Base-by-base conservation (phyloP, 164 flowering plant genomes). In the Houttuynia cordata region DNA sequence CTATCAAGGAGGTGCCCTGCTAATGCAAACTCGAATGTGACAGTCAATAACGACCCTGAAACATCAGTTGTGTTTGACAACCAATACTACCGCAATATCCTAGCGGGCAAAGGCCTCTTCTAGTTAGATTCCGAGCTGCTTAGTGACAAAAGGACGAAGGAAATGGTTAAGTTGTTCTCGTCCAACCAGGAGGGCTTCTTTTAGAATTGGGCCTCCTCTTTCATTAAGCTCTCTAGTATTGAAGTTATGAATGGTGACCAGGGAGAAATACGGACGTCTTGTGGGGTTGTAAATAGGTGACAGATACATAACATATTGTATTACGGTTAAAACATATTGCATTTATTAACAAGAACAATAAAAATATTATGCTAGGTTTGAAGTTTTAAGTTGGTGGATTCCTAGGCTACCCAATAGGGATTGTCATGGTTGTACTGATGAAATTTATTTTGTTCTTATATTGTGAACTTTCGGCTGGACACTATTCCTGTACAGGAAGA, bases 101-200 rank as follows among this genome's bases (percentile, higher is more conserved):
- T 76, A 47, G 72, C 70, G 2, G 78, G 73, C 56, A 83, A 68
- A 70, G 91, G 93, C 24, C 80, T 88, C 12, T 83, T 86, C 24
- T 86, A 83, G 24, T 80, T 93, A 3, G 93, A 88, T 74, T 86
- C 93, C 22, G 80, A 73, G 19, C 64, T 86, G 59, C 55, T 76
- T 7, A 62, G 53, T 30, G 87, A 88, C 60, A 56, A 49, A 40
- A 69, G 88, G 60, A 83, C 93, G 17, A 75, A 60, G 69, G 70
- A 54, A 9, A 66, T 23, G 49, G 89, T 84, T 2, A 66, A 74
- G 72, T 62, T 68, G 23, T 70, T 86, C 17, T 81, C 91, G 3
- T 59, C 59, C 25, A 75, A 75, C 64, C 81, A 80, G 63, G 74
- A 72, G 3, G 63, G 61, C 8, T 86, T 86, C 70, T 84, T 84